Evolutionary conservation across 1,284 basidiomycete species (phyloP).

Genomic region (Cystobasidium sp.): DNA sequence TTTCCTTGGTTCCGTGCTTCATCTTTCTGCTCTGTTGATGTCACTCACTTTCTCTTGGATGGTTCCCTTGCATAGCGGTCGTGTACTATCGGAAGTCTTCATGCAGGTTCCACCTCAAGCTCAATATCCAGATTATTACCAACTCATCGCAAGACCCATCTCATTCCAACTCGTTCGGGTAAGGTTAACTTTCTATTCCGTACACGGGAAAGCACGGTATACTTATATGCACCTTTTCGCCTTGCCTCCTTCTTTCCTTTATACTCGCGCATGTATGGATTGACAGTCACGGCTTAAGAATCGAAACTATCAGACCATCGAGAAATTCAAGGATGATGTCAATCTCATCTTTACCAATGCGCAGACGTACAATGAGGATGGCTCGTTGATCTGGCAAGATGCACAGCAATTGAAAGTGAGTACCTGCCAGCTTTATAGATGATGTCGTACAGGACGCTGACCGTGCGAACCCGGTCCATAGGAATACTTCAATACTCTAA

Average conservation of each 20-base stretch:
- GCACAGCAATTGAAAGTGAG: conserved; percentile 49
- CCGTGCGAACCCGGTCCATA: neutral
- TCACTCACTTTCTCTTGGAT: too few relatives aligned
- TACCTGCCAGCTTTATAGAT: neutral
- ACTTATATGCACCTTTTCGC: neutral
- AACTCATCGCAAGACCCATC: conserved; percentile 48
- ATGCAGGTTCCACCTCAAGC: conserved; percentile 48
- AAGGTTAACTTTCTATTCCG: neutral
- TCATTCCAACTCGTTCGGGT: conserved; percentile 48
- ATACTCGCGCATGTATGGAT: neutral
- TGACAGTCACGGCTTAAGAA: conserved; percentile 46
- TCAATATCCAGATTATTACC: conserved; percentile 52
- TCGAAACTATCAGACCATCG: conserved; percentile 48
- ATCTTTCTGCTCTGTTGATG: too few relatives aligned
- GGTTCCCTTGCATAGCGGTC: conserved; percentile 44
- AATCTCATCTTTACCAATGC: conserved; percentile 52
- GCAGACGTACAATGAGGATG: conserved; percentile 52
- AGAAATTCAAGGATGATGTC: conserved; percentile 51
- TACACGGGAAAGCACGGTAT: neutral
- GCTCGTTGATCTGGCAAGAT: conserved; percentile 51
- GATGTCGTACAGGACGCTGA: neutral
- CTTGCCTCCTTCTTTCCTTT: conserved; percentile 9
- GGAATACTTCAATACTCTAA: conserved; percentile 49
- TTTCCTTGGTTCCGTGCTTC: too few relatives aligned
- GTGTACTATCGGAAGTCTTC: conserved; percentile 50